phyloP scores from a whole-genome alignment of 495 filamentous ascomycete genomes.

The Xylaria curta region DNA sequence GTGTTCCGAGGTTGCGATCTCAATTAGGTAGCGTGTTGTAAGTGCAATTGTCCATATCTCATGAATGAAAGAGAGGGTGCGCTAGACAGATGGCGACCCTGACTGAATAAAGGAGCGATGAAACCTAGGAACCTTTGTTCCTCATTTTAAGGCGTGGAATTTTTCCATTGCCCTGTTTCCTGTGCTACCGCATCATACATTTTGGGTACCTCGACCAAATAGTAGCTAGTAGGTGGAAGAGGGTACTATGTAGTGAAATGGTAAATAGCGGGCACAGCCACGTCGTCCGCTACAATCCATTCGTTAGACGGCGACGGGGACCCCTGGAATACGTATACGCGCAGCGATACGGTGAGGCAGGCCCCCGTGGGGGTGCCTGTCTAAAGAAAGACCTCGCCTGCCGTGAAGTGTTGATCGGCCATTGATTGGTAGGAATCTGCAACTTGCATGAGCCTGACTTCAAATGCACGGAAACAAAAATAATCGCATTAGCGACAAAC shows the following conservation, averaged over 20 bases:
- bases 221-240: not conserved
- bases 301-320: not conserved
- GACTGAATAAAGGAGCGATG: not conserved
- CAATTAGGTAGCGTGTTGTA: not conserved
- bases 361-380: not conserved
- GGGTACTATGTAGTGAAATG: not conserved
- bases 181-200: not conserved
- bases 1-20: not conserved
- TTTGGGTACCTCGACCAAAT: not conserved
- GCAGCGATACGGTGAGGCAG: conserved; percentile 12
- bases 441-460: not conserved
- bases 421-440: conserved; percentile 6
- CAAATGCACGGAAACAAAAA: too few relatives aligned
- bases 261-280: conserved; percentile 11
- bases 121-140: not conserved
- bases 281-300: conserved; percentile 3
- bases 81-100: not conserved
- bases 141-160: not conserved
- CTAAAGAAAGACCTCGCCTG: not conserved
- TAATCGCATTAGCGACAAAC: not conserved
- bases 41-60: not conserved
- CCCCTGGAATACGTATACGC: conserved; percentile 14
- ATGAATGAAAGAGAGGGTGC: not conserved
- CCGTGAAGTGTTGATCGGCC: not conserved
- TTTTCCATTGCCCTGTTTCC: not conserved